Percentiles rank a stretch among this genome's conserved stretches.
phyloP scores from a whole-genome alignment of 2,329 filamentous ascomycete species.

The Ophiocordyceps sinensis region DNA sequence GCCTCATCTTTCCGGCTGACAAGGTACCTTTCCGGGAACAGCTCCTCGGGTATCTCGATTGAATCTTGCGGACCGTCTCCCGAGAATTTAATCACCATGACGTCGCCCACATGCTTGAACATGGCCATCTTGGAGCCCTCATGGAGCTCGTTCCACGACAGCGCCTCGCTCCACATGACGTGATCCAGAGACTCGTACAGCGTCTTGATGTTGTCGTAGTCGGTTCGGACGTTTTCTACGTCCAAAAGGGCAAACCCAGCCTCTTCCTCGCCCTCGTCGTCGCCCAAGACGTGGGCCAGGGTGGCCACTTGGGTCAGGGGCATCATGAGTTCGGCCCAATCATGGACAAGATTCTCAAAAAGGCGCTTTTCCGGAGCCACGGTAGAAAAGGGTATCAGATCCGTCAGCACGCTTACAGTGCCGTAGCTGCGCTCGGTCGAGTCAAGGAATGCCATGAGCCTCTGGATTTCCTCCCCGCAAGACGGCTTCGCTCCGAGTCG shows the following conservation, averaged over 20 bases:
- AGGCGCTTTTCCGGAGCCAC: slow-evolving; percentile 26
- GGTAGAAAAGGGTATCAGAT: slow-evolving; percentile 18
- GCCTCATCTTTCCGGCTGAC: slow-evolving; percentile 29
- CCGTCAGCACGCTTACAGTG: slow-evolving; percentile 32
- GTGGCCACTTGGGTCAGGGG: slow-evolving; percentile 19
- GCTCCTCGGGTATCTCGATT: slow-evolving; percentile 34
- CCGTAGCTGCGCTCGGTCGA: slow-evolving; percentile 45
- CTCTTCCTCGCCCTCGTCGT: slow-evolving; percentile 17
- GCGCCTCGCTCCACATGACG: slow-evolving; percentile 30
- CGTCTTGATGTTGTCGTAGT: slow-evolving; percentile 24
- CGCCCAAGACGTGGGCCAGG: slow-evolving; percentile 14
- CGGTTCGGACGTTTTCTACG: slow-evolving; percentile 19
- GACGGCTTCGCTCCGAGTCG: slow-evolving; percentile 16
- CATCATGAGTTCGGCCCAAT: slow-evolving; percentile 10
- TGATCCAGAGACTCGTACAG: slow-evolving; percentile 34
- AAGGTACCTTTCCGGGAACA: slow-evolving; percentile 42
- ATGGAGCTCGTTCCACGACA: slow-evolving; percentile 20
- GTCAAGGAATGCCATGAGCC: slow-evolving; percentile 49
- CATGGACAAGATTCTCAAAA: slow-evolving; percentile 25
- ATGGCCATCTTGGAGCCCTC: slow-evolving; percentile 25
- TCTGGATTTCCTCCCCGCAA: slow-evolving; percentile 41
- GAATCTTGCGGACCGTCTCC: slow-evolving; percentile 25
- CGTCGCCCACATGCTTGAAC: slow-evolving; percentile 31
- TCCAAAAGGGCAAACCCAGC: slow-evolving; percentile 27
- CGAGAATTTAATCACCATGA: slow-evolving; percentile 32